Evolutionary conservation across 2,329 filamentous ascomycete genomes (phyloP).

Genomic region (Magnaporthales sp.): DNA sequence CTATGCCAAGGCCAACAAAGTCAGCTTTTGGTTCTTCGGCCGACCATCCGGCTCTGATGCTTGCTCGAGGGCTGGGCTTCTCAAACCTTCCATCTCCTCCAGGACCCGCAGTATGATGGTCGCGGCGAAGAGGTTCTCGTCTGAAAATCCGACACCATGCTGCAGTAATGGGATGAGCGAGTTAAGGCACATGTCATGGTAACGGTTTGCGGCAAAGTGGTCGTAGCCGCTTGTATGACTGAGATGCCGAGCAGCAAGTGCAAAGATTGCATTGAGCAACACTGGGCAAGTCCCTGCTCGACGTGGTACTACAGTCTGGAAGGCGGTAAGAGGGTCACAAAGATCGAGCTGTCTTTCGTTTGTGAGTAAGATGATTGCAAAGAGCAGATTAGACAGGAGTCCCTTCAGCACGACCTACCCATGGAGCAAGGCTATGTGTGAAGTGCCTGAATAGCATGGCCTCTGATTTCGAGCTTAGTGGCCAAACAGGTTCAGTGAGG

Average conservation of each 20-base stretch:
- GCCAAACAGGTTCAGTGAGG: constrained; percentile 16
- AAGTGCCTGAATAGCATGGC: constrained; percentile 23
- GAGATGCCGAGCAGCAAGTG: constrained; percentile 45
- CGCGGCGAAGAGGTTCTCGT: constrained; percentile 44
- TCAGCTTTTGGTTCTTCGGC: constrained; percentile 14
- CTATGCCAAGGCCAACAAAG: constrained; percentile 11
- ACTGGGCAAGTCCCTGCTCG: constrained; percentile 40
- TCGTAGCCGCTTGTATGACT: constrained; percentile 39
- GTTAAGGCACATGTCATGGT: constrained; percentile 44
- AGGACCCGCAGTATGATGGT: constrained; percentile 48
- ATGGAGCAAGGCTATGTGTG: constrained; percentile 23
- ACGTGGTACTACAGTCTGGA: constrained; percentile 44
- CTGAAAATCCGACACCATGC: constrained; percentile 27
- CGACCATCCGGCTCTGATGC: constrained; percentile 2
- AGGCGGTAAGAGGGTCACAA: constrained; percentile 34
- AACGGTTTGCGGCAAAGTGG: constrained; percentile 38
- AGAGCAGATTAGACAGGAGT: background rate
- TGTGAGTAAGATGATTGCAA: background rate
- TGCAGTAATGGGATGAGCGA: constrained; percentile 38
- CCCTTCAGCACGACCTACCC: constrained; percentile 16
- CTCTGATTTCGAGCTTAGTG: constrained; percentile 17
- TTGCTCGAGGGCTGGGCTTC: constrained; percentile 9
- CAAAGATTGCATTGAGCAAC: constrained; percentile 48
- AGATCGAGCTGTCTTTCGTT: constrained; percentile 27
- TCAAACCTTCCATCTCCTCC: constrained; percentile 38